These are phyloP conservation scores for Tilletia caries DNA, from an alignment of 1,284 basidiomycete genomes.

Conservation along the genomic window DNA sequence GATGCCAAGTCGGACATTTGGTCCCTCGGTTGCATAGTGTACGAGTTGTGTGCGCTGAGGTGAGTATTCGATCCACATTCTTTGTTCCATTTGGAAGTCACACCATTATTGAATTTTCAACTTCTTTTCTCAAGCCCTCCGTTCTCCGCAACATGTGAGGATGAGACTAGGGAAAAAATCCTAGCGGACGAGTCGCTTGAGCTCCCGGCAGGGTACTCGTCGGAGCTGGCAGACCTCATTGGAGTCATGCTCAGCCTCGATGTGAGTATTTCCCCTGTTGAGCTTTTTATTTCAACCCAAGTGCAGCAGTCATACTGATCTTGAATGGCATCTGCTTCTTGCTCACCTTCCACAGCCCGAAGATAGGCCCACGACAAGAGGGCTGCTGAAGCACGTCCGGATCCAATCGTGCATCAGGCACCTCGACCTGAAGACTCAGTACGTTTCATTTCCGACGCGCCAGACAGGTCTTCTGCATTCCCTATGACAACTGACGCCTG, in stretches of 20 bases:
- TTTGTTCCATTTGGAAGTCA: no score
- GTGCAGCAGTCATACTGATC: no score
- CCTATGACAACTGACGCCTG: background rate
- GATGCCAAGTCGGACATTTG: conserved; percentile 97
- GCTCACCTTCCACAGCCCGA: conserved; percentile 58
- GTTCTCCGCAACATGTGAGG: conserved; percentile 82
- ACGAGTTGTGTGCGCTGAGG: conserved; percentile 77
- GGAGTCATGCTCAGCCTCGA: conserved; percentile 67
- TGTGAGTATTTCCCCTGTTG: conserved; percentile 19
- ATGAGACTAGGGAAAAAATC: conserved; percentile 75
- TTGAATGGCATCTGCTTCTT: no score
- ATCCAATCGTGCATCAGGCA: conserved; percentile 62
- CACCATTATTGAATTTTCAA: no score
- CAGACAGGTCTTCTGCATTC: background rate
- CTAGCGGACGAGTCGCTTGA: conserved; percentile 81
- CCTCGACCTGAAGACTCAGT: conserved; percentile 1
- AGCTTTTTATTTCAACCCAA: no score
- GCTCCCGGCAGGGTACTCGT: conserved; percentile 75
- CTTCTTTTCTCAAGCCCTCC: conserved; percentile 61
- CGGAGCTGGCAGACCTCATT: conserved; percentile 67
- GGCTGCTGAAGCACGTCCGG: conserved; percentile 72
- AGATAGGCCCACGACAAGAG: conserved; percentile 73
- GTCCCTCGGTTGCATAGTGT: conserved; percentile 93
- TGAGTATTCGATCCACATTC: background rate
- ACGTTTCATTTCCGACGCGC: background rate